Percentiles rank a stretch among this genome's conserved stretches.
These are phyloP conservation scores for Colletotrichum destructivum DNA, from an alignment of 2,329 filamentous ascomycete species.

Conservation along the genomic window DNA sequence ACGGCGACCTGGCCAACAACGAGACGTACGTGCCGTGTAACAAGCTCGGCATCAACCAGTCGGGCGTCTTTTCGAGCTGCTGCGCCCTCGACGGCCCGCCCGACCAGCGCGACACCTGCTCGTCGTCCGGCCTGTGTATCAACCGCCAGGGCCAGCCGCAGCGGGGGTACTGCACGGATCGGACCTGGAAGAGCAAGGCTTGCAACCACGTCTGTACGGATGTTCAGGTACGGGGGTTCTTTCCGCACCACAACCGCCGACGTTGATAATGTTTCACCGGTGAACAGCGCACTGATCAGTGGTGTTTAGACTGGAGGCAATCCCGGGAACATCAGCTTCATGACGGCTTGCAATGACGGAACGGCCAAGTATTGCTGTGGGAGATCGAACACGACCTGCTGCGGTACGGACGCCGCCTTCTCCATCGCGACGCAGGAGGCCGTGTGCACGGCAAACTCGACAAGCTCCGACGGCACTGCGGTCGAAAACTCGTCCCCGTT, in stretches of 20 bases:
- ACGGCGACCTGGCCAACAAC: conserved; percentile 48
- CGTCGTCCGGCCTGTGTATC: conserved; percentile 49
- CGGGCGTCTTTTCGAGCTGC: conserved; percentile 50
- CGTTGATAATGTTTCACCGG: background rate
- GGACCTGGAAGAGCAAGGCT: conserved; percentile 49
- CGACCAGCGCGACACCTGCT: conserved; percentile 47
- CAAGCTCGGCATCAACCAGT: conserved; percentile 50
- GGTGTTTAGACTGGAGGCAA: conserved; percentile 7
- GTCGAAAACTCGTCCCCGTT: conserved; percentile 31
- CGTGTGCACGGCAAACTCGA: conserved; percentile 41
- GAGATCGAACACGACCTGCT: conserved; percentile 48
- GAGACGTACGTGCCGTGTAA: conserved; percentile 52
- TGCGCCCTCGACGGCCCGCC: conserved; percentile 48
- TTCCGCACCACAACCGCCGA: background rate
- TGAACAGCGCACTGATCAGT: background rate
- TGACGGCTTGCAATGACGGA: conserved; percentile 45
- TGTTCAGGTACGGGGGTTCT: conserved; percentile 36
- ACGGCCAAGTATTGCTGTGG: conserved; percentile 52
- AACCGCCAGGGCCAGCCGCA: conserved; percentile 44
- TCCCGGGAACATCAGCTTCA: conserved; percentile 25
- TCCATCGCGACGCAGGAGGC: conserved; percentile 45
- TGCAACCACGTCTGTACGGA: conserved; percentile 51
- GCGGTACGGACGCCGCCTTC: conserved; percentile 47
- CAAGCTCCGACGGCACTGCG: conserved; percentile 19
- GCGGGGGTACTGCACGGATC: conserved; percentile 52